Base-by-base conservation (phyloP, 495 filamentous ascomycete genomes). In the Bacidia gigantensis region DNA sequence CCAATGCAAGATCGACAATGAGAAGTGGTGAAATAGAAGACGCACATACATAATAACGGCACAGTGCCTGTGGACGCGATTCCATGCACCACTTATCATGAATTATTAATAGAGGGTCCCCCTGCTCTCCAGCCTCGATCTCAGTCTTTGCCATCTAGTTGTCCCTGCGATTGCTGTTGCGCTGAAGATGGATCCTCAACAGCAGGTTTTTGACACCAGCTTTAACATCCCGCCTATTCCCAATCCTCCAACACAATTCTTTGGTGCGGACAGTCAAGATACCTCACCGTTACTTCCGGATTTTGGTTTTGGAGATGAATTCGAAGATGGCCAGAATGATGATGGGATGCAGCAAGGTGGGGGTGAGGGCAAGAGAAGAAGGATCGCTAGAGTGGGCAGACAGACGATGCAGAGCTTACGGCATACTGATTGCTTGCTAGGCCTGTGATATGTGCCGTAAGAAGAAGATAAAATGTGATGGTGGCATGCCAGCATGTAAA, bases 401-500 rank as follows among this genome's bases (percentile, higher is more conserved):
- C 17, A 71, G 65, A 71, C 72, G 66, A 12, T 43, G 17, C 17
- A 11, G 26, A 22, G 29, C 22, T 24, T 44, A 17, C n/a, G 14
- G n/a, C 46, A 29, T 5, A 46, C 12, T 44, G 18, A 54, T 48
- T 49, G 49, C 26, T 58, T 61, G 18, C 38, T 64, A 90, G 86
- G 92, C 92, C 47, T 98, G 92, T 72, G 92, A 98, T 64, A 95
- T 96, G 90, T 98, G 92, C 63, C 80, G 92, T 56, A 96, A 95
- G 71, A 98, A 97, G 74, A 98, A 98, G 77, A 97, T 98, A 63
- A 97, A 97, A 69, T 98, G 92, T 67, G 93, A 98, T 63, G 92
- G 92, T 48, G 95, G 93, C 68, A 80, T 92, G 65, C 92, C 93
- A 38, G 80, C 87, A 52, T 98, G 92, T 67, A 88, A 87, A 14